These are phyloP conservation scores for Euphrasia confusa DNA, from an alignment of 257 asterid genomes.

Conservation along the genomic window DNA sequence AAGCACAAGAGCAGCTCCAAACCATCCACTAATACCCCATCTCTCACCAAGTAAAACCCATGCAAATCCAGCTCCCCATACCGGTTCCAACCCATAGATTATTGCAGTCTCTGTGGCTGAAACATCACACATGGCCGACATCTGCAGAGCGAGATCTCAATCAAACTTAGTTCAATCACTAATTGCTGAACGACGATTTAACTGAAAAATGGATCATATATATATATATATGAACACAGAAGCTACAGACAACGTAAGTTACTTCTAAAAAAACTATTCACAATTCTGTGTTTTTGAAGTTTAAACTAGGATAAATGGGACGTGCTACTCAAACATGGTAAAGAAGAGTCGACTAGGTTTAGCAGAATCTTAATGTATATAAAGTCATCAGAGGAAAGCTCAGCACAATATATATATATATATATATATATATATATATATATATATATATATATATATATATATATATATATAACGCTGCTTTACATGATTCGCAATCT, in stretches of 20 bases:
- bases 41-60: conserved; percentile 87
- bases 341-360: neutral
- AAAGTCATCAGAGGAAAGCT: neutral
- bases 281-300: neutral
- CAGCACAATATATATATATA: too few species aligned
- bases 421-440: too few species aligned
- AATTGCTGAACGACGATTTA: neutral
- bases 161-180: conserved; percentile 13
- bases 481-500: conserved; percentile 3
- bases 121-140: conserved; percentile 69
- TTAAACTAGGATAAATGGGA: neutral
- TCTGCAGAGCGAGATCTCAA: conserved; percentile 25
- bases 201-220: neutral
- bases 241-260: neutral
- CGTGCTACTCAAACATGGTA: too few species aligned
- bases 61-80: conserved; percentile 88
- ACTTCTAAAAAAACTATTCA: neutral
- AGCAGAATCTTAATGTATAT: neutral
- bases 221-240: neutral
- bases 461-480: neutral
- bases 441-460: too few species aligned
- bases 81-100: conserved; percentile 73
- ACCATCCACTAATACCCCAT: conserved; percentile 77
- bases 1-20: conserved; percentile 72
- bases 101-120: conserved; percentile 77